A percentile compares a stretch with the other conserved stretches of the same genome.
These are phyloP conservation scores for Linderniella brevidens DNA, from an alignment of 257 asterid genomes.

Conservation along the genomic window DNA sequence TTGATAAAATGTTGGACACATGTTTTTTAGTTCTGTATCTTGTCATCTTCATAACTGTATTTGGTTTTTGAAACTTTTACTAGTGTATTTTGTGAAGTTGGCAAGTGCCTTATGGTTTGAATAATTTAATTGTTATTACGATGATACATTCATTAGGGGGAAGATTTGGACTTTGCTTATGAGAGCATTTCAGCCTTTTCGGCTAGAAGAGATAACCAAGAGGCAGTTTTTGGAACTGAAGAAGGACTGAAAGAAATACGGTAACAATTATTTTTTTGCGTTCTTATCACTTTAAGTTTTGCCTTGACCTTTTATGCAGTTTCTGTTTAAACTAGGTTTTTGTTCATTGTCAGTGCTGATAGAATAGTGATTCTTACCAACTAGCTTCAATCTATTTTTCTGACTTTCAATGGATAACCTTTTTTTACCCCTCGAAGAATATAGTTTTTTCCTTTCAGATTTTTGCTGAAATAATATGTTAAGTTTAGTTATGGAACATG, in stretches of 20 bases:
- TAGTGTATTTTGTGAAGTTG: too few relatives aligned
- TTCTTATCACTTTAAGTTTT: not conserved
- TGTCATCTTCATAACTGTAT: too few relatives aligned
- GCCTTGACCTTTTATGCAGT: not conserved
- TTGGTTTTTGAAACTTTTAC: not conserved
- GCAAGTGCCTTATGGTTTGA: not conserved
- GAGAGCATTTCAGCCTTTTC: slow-evolving; percentile 99
- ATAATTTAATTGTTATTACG: not conserved
- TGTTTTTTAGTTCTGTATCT: too few relatives aligned
- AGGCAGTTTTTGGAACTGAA: slow-evolving; percentile 95
- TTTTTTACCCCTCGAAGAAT: too few relatives aligned
- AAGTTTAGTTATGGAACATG: too few relatives aligned
- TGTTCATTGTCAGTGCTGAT: too few relatives aligned
- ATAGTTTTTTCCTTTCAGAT: too few relatives aligned
- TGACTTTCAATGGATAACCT: too few relatives aligned
- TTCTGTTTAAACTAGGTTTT: too few relatives aligned
- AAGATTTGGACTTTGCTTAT: slow-evolving; percentile 90
- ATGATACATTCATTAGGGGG: slow-evolving; percentile 44
- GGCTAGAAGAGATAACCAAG: slow-evolving; percentile 90
- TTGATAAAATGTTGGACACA: too few relatives aligned
- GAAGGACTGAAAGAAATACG: slow-evolving; percentile 96
- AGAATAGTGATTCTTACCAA: not conserved
- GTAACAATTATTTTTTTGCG: slow-evolving; percentile 22
- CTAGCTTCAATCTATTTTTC: too few relatives aligned
- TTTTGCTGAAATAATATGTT: too few relatives aligned